These are phyloP conservation scores for Beauveria sp. DNA, from an alignment of 2,329 filamentous ascomycete species.

Conservation along the genomic window DNA sequence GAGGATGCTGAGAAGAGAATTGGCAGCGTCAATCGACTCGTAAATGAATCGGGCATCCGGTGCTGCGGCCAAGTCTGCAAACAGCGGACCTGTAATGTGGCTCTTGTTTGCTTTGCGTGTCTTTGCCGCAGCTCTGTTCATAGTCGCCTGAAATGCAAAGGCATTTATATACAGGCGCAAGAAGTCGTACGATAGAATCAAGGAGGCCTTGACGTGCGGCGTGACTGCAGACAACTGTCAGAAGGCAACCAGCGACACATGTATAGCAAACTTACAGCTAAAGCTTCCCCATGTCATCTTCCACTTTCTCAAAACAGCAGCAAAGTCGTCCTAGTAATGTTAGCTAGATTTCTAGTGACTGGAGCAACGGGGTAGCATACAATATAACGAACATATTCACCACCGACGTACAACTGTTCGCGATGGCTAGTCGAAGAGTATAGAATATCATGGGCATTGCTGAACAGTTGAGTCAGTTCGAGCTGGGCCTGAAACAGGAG, in stretches of 20 bases:
- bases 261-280: slow-evolving; percentile 40
- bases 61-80: slow-evolving; percentile 48
- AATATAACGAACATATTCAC: slow-evolving; percentile 67
- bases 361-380: slow-evolving; percentile 17
- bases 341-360: too few relatives aligned
- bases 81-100: slow-evolving; percentile 32
- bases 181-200: slow-evolving; percentile 66
- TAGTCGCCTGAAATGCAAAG: slow-evolving; percentile 67
- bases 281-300: slow-evolving; percentile 62
- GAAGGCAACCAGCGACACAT: background rate
- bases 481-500: slow-evolving; percentile 64
- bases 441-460: slow-evolving; percentile 65
- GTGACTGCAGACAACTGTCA: slow-evolving; percentile 36
- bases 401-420: slow-evolving; percentile 61
- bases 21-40: slow-evolving; percentile 57
- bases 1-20: slow-evolving; percentile 51
- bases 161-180: slow-evolving; percentile 66
- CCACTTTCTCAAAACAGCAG: slow-evolving; percentile 61
- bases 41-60: slow-evolving; percentile 61
- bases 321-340: slow-evolving; percentile 51
- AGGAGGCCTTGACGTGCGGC: slow-evolving; percentile 55
- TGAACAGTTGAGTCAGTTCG: slow-evolving; percentile 64
- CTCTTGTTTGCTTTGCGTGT: slow-evolving; percentile 27
- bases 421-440: slow-evolving; percentile 65
- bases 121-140: slow-evolving; percentile 34